A percentile compares a stretch with the other conserved stretches of the same genome.
phyloP scores from a whole-genome alignment of 108 stramenopile species.

The Pseudonitzschia delicatissima region DNA sequence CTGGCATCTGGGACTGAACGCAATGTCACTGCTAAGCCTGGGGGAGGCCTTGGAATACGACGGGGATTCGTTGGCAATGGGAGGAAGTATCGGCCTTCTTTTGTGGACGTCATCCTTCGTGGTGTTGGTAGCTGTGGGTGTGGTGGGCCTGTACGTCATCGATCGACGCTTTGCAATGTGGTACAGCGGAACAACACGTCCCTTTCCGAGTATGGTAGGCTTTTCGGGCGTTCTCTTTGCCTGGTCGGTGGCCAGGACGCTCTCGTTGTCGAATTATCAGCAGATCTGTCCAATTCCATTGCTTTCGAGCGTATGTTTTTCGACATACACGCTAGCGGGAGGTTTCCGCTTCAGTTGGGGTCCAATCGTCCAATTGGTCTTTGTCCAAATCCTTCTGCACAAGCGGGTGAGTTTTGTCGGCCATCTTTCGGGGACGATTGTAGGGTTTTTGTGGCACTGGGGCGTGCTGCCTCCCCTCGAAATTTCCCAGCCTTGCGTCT shows the following conservation, averaged over 20 bases:
- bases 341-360: constrained; percentile 52
- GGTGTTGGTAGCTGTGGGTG: constrained; percentile 48
- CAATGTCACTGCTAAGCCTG: constrained; percentile 61
- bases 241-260: constrained; percentile 69
- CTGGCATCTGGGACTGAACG: constrained; percentile 78
- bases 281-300: constrained; percentile 75
- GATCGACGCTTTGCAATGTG: too few relatives aligned
- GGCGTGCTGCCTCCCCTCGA: constrained; percentile 63
- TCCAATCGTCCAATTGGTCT: constrained; percentile 62
- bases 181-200: background rate
- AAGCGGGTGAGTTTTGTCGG: constrained; percentile 68
- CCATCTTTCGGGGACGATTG: constrained; percentile 75
- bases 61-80: background rate
- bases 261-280: constrained; percentile 33
- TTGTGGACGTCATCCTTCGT: constrained; percentile 65
- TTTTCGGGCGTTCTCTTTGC: constrained; percentile 82
- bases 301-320: constrained; percentile 66
- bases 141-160: constrained; percentile 37
- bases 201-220: constrained; percentile 63
- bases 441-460: constrained; percentile 78
- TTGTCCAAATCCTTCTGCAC: constrained; percentile 70
- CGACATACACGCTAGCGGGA: constrained; percentile 21
- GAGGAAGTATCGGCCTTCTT: constrained; percentile 45
- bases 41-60: constrained; percentile 53
- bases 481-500: constrained; percentile 51